Percentiles rank a stretch among this genome's conserved stretches.
phyloP scores from a whole-genome alignment of 345 rosid species.

The Viola odorata region DNA sequence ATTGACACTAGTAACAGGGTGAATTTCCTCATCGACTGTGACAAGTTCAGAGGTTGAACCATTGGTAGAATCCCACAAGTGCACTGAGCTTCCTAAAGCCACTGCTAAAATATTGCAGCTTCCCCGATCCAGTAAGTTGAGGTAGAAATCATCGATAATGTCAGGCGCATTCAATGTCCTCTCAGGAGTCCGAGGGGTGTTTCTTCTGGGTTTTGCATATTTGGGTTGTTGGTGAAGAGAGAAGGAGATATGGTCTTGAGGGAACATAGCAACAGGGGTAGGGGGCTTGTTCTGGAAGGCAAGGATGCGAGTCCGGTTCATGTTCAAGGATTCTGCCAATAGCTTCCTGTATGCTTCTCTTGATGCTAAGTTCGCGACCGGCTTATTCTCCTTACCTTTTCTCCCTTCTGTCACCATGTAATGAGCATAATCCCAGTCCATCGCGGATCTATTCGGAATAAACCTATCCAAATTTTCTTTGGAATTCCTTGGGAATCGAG shows the following conservation, averaged over 20 bases:
- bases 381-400: slow-evolving; percentile 43
- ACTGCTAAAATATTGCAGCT: slow-evolving; percentile 21
- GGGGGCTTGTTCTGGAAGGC: slow-evolving; percentile 65
- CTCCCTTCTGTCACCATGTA: slow-evolving; percentile 48
- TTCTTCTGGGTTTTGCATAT: neutral
- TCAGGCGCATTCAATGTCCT: slow-evolving; percentile 45
- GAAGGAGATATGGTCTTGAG: neutral
- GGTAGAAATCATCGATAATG: slow-evolving; percentile 37
- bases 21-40: slow-evolving; percentile 30
- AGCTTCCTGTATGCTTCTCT: slow-evolving; percentile 58
- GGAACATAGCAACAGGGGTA: slow-evolving; percentile 18
- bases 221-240: neutral
- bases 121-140: slow-evolving; percentile 32
- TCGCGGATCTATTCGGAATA: slow-evolving; percentile 71
- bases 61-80: slow-evolving; percentile 15
- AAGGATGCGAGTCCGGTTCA: slow-evolving; percentile 52
- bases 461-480: slow-evolving; percentile 47
- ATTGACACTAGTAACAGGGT: slow-evolving; percentile 42
- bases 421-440: slow-evolving; percentile 62
- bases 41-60: slow-evolving; percentile 38
- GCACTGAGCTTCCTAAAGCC: slow-evolving; percentile 12
- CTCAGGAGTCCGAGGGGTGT: slow-evolving; percentile 21
- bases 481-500: neutral
- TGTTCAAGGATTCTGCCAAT: slow-evolving; percentile 43
- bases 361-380: slow-evolving; percentile 39